A percentile compares a stretch with the other conserved stretches of the same genome.
Conservation (phyloP, 257 asterid genomes). For the Coffea canephora region DNA sequence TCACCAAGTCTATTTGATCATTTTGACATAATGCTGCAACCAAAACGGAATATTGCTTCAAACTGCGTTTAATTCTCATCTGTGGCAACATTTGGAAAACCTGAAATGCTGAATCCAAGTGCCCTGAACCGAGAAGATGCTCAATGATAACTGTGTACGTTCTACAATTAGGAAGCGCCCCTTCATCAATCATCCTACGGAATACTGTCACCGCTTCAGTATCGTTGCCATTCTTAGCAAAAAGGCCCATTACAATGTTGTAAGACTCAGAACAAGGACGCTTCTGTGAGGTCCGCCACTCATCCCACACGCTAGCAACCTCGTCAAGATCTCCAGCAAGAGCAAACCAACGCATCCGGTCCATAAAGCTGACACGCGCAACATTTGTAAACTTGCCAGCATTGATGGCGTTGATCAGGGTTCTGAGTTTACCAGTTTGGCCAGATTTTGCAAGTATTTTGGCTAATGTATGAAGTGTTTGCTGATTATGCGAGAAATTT, state of each 20-base stretch:
- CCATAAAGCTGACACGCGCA: conserved; percentile 73
- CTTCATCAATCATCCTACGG: conserved; percentile 60
- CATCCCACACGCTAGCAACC: conserved; percentile 63
- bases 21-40: conserved; percentile 52
- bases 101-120: conserved; percentile 61
- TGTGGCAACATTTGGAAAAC: conserved; percentile 60
- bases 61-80: conserved; percentile 73
- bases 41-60: conserved; percentile 64
- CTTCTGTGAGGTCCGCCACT: conserved; percentile 65
- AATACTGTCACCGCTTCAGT: conserved; percentile 63
- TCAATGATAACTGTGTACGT: conserved; percentile 72
- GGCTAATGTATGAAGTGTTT: conserved; percentile 72
- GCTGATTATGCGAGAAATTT: conserved; percentile 66
- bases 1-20: conserved; percentile 46
- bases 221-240: conserved; percentile 60
- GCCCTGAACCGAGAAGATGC: conserved; percentile 57
- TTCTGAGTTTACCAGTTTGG: conserved; percentile 51
- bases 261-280: conserved; percentile 82
- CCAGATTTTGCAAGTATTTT: conserved; percentile 77
- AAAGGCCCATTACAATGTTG: conserved; percentile 70
- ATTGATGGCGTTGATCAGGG: conserved; percentile 65
- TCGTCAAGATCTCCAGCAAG: conserved; percentile 64
- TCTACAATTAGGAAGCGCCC: conserved; percentile 87
- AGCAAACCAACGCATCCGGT: conserved; percentile 76
- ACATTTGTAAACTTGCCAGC: conserved; percentile 60